Evolutionary conservation across 805 yeast genomes (phyloP).

Genomic region (Torulaspora gathmanii): DNA sequence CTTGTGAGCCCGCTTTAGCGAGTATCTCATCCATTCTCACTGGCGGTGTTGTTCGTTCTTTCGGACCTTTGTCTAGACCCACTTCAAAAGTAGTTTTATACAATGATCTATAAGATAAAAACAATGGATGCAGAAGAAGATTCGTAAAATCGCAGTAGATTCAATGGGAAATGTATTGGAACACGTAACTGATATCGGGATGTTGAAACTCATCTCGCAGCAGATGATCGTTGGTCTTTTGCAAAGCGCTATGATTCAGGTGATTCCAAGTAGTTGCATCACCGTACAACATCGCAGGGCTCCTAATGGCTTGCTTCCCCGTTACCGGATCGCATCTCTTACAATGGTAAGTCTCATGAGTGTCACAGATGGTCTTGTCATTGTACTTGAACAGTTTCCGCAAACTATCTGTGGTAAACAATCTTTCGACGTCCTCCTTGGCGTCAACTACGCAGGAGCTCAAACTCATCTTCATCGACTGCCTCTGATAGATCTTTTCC

Average conservation of each 20-base stretch:
- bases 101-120: background rate
- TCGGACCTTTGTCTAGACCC: background rate
- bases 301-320: constrained; percentile 56
- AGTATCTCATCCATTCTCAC: constrained; percentile 40
- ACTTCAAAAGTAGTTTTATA: background rate
- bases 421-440: constrained; percentile 88
- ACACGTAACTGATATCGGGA: constrained; percentile 75
- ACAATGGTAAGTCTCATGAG: constrained; percentile 89
- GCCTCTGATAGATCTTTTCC: constrained; percentile 93
- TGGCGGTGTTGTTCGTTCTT: background rate
- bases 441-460: constrained; percentile 97
- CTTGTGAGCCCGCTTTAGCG: constrained; percentile 64
- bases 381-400: constrained; percentile 70
- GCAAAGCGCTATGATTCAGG: constrained; percentile 57
- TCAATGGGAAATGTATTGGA: constrained; percentile 85
- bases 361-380: constrained; percentile 69
- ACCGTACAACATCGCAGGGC: constrained; percentile 91
- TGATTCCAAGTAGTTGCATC: constrained; percentile 99
- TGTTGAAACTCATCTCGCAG: constrained; percentile 66
- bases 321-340: constrained; percentile 55
- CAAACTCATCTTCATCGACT: constrained; percentile 85
- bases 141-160: background rate
- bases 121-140: background rate
- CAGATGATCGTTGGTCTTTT: constrained; percentile 67
- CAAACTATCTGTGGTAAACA: constrained; percentile 78